Percentiles rank a stretch among this genome's conserved stretches.
These are phyloP conservation scores for Penicillium daleae DNA, from an alignment of 495 filamentous ascomycete genomes.

Conservation along the genomic window DNA sequence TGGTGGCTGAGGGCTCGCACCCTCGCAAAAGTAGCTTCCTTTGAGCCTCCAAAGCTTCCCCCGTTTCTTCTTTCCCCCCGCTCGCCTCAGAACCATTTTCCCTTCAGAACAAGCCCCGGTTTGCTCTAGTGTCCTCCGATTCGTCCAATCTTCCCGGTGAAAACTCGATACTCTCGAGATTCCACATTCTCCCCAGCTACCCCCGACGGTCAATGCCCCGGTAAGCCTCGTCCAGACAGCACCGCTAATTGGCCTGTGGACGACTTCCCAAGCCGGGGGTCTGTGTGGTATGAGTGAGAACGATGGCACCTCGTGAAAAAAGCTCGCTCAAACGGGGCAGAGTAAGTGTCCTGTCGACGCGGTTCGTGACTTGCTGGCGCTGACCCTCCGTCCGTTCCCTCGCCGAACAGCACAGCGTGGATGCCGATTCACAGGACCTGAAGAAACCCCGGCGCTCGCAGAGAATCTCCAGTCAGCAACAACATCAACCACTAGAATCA, in stretches of 20 bases:
- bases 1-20: conserved; percentile 10
- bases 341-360: conserved; percentile 33
- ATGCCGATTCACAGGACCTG: conserved; percentile 45
- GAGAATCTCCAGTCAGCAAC: conserved; percentile 54
- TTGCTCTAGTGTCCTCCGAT: neutral
- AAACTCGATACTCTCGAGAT: neutral
- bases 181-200: neutral
- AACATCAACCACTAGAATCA: conserved; percentile 58
- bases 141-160: neutral
- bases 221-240: conserved; percentile 11
- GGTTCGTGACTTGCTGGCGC: neutral
- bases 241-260: conserved; percentile 27
- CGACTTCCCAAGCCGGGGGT: conserved; percentile 5
- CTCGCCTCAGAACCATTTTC: neutral
- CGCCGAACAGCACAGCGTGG: conserved; percentile 40
- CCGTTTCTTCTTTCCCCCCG: conserved; percentile 1
- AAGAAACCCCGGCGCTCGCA: conserved; percentile 59
- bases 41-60: conserved; percentile 14
- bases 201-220: conserved; percentile 12
- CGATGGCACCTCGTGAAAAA: conserved; percentile 56
- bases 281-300: conserved; percentile 18
- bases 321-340: conserved; percentile 58
- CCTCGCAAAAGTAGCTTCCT: conserved; percentile 14
- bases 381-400: conserved; percentile 1
- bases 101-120: neutral